Percentiles rank a stretch among this genome's conserved stretches.
phyloP scores from a whole-genome alignment of 768 basidiomycete species.

The Trichaptum fuscoviolaceum region DNA sequence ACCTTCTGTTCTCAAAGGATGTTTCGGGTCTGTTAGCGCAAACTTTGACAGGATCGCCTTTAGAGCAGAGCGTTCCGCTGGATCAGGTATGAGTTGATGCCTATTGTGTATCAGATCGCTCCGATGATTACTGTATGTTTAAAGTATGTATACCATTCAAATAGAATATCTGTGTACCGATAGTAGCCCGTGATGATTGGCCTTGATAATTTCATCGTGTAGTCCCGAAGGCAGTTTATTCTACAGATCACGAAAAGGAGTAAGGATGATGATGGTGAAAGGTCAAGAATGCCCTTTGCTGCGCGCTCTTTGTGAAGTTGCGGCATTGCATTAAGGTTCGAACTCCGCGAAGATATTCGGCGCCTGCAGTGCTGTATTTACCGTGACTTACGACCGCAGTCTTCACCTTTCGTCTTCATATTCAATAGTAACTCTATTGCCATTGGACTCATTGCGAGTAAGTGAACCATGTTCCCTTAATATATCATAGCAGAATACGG shows the following conservation, averaged over 20 bases:
- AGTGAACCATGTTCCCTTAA: no score
- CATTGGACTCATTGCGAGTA: no score
- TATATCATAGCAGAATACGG: no score
- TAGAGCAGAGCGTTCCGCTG: constrained; percentile 53
- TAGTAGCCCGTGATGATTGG: constrained; percentile 67
- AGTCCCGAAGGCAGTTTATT: no score
- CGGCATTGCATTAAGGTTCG: neutral
- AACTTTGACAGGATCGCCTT: constrained; percentile 71
- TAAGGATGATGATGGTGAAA: constrained; percentile 5
- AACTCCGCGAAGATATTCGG: constrained; percentile 5
- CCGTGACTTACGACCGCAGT: no score
- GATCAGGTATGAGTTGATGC: constrained; percentile 50
- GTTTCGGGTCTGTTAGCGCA: constrained; percentile 60
- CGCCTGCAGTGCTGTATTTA: no score
- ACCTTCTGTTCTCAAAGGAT: constrained; percentile 64
- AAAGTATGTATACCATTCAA: constrained; percentile 52
- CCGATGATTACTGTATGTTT: no score
- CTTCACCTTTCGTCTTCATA: no score
- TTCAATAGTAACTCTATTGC: no score
- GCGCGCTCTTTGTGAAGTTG: constrained; percentile 5
- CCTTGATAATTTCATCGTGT: constrained; percentile 7
- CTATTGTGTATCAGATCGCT: constrained; percentile 29
- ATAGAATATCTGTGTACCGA: constrained; percentile 82
- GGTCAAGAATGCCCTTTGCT: constrained; percentile 14
- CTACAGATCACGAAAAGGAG: neutral